Evolutionary conservation across 106 monocot species (phyloP), one percentile per base, ranked within the genome.

Genomic region (Phalaenopsis aphrodite): DNA sequence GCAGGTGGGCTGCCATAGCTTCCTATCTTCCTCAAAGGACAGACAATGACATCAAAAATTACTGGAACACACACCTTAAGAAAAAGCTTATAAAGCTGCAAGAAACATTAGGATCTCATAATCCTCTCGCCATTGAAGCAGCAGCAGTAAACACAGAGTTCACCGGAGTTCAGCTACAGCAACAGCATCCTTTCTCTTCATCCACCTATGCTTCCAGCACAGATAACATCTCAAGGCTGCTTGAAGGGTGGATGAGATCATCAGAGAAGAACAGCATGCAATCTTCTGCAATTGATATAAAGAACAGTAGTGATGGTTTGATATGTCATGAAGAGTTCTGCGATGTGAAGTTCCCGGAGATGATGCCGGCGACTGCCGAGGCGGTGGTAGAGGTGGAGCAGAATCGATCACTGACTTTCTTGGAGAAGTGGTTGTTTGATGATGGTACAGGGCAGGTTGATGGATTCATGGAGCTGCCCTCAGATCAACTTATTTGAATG

Each of bases 11-110:
- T 56, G 81, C 85, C 14, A 88, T 88, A 76, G 88, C 88, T 16
- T 85, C 88, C 4, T 83, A 83, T 72, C 88, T 88, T 69, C 88
- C 88, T 14, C 85, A 78, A 55, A 85, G 88, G 80, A 88, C 88
- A 55, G 88, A 88, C 74, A 88, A 88, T n/a, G 88, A 88, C 30
- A 88, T 88, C 76, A 88, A 88, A 78, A 88, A 88, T 68, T 88
- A 88, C 66, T 88, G 88, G 88, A 88, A 88, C 80, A 88, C 88
- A 14, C 85, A 88, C 76, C 80, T 88, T 10, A 88, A 88, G 88
- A 88, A 88, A 81, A 88, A 83, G 79, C 82, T 88, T 64, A 52
- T 52, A 12, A 52, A 52, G 12, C 52, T 52, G 14, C 52, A 52
- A 37, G 15, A 37, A 36, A 38, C 72, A 19, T 15, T 30, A 19